Conservation (phyloP, 75 land plant genomes). For the Pinus taeda region DNA sequence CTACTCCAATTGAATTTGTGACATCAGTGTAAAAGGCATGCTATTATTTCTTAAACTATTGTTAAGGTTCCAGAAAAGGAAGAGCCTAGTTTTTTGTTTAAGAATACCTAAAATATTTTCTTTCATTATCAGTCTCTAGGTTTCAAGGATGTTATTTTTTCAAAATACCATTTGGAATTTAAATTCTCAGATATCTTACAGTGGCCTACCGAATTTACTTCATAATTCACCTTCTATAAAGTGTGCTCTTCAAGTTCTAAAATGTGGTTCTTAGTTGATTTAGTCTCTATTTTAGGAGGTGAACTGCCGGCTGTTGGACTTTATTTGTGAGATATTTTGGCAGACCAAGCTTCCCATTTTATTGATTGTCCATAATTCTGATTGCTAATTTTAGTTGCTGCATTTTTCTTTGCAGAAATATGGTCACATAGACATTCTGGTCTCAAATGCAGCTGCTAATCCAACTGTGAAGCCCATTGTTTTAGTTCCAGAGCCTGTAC, state of each 20-base stretch:
- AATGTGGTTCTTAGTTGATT: not conserved
- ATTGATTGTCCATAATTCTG: not conserved
- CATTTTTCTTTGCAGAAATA: slow-evolving; percentile 52
- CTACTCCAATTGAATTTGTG: too few relatives aligned
- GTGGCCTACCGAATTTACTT: not conserved
- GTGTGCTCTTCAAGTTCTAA: not conserved
- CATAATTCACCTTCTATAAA: not conserved
- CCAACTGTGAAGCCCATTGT: slow-evolving; percentile 69
- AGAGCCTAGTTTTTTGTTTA: not conserved
- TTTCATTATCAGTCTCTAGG: not conserved
- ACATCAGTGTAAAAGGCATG: too few relatives aligned
- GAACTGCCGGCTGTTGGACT: not conserved
- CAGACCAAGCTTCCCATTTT: not conserved
- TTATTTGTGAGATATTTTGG: not conserved
- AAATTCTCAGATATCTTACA: not conserved
- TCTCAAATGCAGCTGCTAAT: slow-evolving; percentile 95
- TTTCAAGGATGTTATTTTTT: not conserved
- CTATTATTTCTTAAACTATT: too few relatives aligned
- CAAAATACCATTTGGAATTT: not conserved
- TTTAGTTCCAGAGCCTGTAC: slow-evolving; percentile 59
- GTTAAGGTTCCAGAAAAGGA: not conserved
- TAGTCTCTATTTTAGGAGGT: not conserved
- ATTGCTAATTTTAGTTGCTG: slow-evolving; percentile 1
- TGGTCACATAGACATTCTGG: slow-evolving; percentile 89
- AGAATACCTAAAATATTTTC: not conserved